Percentiles rank a stretch among this genome's conserved stretches.
These are phyloP conservation scores for Cornus kousa DNA, from an alignment of 148 eudicot species.

Conservation along the genomic window DNA sequence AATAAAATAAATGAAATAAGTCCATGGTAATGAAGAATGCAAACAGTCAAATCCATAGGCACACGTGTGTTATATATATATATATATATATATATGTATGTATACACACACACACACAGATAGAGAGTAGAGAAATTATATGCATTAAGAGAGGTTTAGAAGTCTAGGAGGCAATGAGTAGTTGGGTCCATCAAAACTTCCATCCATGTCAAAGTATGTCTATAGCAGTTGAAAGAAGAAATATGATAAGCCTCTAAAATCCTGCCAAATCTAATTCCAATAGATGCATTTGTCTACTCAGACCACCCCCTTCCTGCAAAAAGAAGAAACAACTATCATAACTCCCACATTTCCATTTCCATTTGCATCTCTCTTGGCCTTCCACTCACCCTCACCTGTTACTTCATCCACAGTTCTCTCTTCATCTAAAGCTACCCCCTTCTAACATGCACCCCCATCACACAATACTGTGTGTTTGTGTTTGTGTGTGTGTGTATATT, in stretches of 20 bases:
- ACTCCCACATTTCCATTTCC: slow-evolving; percentile 25
- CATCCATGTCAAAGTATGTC: slow-evolving; percentile 27
- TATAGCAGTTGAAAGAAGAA: slow-evolving; percentile 11
- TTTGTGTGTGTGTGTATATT: no score
- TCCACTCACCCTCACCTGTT: slow-evolving; percentile 15
- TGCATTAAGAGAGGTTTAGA: not conserved
- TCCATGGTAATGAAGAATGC: no score
- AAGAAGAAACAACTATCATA: slow-evolving; percentile 30
- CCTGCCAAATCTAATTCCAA: slow-evolving; percentile 27
- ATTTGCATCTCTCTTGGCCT: slow-evolving; percentile 5
- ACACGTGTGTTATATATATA: no score
- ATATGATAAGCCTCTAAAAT: slow-evolving; percentile 22
- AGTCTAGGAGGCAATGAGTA: slow-evolving; percentile 25
- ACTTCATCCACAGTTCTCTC: slow-evolving; percentile 7
- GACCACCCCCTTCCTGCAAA: slow-evolving; percentile 29
- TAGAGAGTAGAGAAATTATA: not conserved
- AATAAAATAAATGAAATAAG: no score
- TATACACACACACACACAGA: not conserved
- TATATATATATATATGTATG: no score
- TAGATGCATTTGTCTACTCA: slow-evolving; percentile 25
- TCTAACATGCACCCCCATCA: slow-evolving; percentile 13
- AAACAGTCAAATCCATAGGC: no score
- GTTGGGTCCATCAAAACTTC: slow-evolving; percentile 30
- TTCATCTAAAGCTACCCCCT: slow-evolving; percentile 9
- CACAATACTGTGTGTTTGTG: not conserved